Conservation (phyloP, 768 basidiomycete species). For the Termitomyces sp. region DNA sequence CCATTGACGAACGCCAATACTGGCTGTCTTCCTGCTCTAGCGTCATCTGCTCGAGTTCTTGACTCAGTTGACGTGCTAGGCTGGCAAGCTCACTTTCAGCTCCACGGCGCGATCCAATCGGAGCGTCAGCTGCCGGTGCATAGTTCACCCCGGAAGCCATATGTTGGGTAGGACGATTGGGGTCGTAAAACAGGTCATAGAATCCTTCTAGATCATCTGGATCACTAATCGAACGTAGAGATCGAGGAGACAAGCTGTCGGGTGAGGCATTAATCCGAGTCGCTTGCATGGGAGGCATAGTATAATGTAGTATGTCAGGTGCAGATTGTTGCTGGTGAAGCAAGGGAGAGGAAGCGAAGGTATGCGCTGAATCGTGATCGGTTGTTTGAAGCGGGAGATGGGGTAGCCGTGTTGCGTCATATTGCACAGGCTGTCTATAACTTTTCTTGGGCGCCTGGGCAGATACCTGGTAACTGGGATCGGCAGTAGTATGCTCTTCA, state of each 20-base stretch:
- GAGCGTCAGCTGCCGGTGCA: conserved; percentile 20
- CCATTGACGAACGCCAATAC: conserved; percentile 26
- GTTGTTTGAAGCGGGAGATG: conserved; percentile 18
- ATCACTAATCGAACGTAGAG: conserved; percentile 55
- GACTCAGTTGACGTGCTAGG: conserved; percentile 49
- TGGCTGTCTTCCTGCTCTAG: conserved; percentile 31
- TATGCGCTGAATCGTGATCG: conserved; percentile 22
- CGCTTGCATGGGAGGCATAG: conserved; percentile 5
- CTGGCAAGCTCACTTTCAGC: conserved; percentile 47
- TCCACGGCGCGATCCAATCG: conserved; percentile 25
- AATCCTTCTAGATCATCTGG: conserved; percentile 72
- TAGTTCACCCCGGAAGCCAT: conserved; percentile 12
- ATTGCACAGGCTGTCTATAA: conserved; percentile 34
- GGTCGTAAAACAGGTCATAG: conserved; percentile 71
- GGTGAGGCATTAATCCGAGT: conserved; percentile 16
- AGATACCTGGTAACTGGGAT: conserved; percentile 8
- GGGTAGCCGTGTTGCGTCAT: conserved; percentile 32
- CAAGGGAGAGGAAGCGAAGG: conserved; percentile 22
- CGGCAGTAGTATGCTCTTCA: conserved; percentile 34
- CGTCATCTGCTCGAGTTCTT: conserved; percentile 46
- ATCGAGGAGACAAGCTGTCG: conserved; percentile 37
- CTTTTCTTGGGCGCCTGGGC: conserved; percentile 9
- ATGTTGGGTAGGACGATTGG: conserved; percentile 25
- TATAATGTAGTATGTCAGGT: conserved; percentile 5
- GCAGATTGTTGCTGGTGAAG: conserved; percentile 12